Base-by-base conservation (phyloP, 2,329 filamentous ascomycete species). In the Aspergillus bombycis region DNA sequence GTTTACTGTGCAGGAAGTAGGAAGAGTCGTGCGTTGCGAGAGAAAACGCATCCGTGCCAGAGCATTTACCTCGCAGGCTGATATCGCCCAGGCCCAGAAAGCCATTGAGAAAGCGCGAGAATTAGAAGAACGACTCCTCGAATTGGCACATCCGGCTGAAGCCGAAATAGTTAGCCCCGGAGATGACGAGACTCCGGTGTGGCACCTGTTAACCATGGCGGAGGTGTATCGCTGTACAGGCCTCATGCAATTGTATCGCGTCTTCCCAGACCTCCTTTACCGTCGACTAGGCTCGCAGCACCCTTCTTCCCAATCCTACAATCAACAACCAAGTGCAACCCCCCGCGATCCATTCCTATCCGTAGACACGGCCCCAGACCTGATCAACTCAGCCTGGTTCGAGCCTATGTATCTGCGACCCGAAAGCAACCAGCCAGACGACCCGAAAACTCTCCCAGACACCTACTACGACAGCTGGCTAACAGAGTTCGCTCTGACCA, bases 241-340 rank as follows among this genome's bases (percentile, higher is more conserved):
- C 1, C 77, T 86, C 4, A 74, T 86, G 53, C 84, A 87, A 65
- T 71, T 87, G 23, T 87, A 87, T 68, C 81, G 82, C 28, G 80
- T 82, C 34, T 86, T 86, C 61, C 84, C 85, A 3, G 81, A 83
- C 34, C 74, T 84, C 41, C 75, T 85, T 1, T 77, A 76, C n/a
- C 78, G 77, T 38, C 79, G 83, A 52, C 68, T 84, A 68, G 61
- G 75, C 64, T 14, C 58, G 19, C 59, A 68, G 28, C 54, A 48
- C 11, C 53, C 55, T 23, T 28, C 59, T 2, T 58, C n/a, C 58
- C 62, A 52, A 48, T 60, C 53, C 58, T 62, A 59, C 21, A 41
- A 46, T 58, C 67, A 34, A 36, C 57, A 50, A 34, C 61, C 50
- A 48, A 43, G 21, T 45, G 16, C 23, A 36, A 74, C 62, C 74